A percentile compares a stretch with the other conserved stretches of the same genome.
Conservation (phyloP, 2,329 filamentous ascomycete genomes). For the Diplodia mutila region DNA sequence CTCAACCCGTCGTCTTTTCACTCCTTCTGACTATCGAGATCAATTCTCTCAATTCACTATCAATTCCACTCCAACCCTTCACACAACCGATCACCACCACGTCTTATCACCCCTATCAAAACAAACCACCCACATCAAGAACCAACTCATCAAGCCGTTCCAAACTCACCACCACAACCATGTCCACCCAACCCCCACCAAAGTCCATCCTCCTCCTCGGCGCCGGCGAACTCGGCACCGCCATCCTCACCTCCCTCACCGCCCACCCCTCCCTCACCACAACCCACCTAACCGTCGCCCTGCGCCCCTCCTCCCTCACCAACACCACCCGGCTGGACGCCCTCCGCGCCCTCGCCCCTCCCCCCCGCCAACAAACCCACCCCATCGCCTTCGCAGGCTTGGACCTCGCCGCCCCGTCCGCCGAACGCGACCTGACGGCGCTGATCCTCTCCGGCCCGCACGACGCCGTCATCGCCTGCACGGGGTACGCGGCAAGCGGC, state of each 20-base stretch:
- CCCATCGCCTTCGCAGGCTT: conserved; percentile 37
- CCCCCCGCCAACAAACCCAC: not conserved
- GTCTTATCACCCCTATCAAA: not conserved
- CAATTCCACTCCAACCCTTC: too few relatives aligned
- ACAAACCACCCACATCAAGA: not conserved
- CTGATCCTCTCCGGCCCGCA: conserved; percentile 47
- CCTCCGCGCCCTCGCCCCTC: not conserved
- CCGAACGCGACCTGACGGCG: conserved; percentile 35
- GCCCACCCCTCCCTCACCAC: conserved; percentile 45
- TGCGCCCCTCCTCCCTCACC: conserved; percentile 55
- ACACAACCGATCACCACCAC: not conserved
- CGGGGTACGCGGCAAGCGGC: conserved; percentile 61
- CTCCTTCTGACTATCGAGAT: not conserved
- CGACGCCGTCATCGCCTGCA: conserved; percentile 63
- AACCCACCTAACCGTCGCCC: conserved; percentile 55
- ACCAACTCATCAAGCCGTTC: not conserved
- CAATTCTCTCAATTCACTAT: not conserved
- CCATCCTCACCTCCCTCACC: conserved; percentile 58
- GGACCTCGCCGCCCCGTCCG: conserved; percentile 49
- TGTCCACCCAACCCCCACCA: not conserved
- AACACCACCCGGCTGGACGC: conserved; percentile 34
- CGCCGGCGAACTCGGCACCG: conserved; percentile 67
- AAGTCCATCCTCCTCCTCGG: conserved; percentile 62
- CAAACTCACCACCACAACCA: not conserved
- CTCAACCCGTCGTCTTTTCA: too few relatives aligned